Base-by-base conservation (phyloP, 495 filamentous ascomycete genomes). In the Aspergillus sparsus region DNA sequence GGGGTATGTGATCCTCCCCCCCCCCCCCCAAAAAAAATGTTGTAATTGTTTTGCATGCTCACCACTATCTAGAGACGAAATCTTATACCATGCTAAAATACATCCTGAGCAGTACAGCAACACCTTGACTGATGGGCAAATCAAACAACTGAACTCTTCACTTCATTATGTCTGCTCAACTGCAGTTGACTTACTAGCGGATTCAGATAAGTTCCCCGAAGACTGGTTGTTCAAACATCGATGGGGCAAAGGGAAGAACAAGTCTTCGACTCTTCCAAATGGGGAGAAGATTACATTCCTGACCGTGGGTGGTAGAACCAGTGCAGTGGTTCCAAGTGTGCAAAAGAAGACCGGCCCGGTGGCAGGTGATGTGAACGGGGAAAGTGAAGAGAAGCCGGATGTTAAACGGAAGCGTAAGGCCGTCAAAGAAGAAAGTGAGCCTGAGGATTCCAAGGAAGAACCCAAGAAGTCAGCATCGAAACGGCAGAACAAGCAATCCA, bases 81-180 rank as follows among this genome's bases (percentile, higher is more conserved):
- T 97, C 33, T 70, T 98, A 32, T 97, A 90, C 66, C 85, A 97
- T 64, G 87, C 93, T 6, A 87, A 82, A 55, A 82, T 97, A 13
- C 94, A 98, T 60, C 94, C 94, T 0, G 93, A 97, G 69, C 89
- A 94, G 62, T 93, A 93, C 74, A 89, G 88, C 71, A 87, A 97
- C 65, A 91, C 90, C 8, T 85, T 98, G 64, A 77, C 67, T 57
- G 82, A 89, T 47, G 82, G 76, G 6, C 89, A 97, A 68, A 82
- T 94, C 58, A 83, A 82, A 62, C 77, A 77, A 31, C 79, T 98
- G 8, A 85, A 93, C 71, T 75, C 82, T n/a, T 81, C 88, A 0
- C 85, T 97, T 39, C 77, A 87, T 55, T 84, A 89, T 56, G 87
- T 98, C 39, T 96, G 91, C 66, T 81, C 86, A 44, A 85, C 83